These are phyloP conservation scores for Ogataea philodendri DNA, from an alignment of 805 yeast species.

Conservation along the genomic window DNA sequence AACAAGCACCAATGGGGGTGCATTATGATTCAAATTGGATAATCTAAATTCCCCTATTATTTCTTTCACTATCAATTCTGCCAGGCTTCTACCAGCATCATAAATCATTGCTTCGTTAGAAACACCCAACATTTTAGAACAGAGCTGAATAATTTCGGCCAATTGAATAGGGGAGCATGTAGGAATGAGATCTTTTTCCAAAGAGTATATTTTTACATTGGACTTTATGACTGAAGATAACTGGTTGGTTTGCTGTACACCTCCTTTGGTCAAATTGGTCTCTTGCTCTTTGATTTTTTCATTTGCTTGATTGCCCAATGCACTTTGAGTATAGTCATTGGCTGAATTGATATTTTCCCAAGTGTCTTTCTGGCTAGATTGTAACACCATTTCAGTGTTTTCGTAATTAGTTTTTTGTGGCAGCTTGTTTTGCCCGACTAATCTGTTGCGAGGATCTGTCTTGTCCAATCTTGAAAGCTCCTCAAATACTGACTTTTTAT, in stretches of 20 bases:
- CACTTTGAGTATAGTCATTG: too few species aligned
- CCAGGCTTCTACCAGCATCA: constrained; percentile 65
- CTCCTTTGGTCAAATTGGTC: too few species aligned
- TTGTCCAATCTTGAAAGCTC: constrained; percentile 67
- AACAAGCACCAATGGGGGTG: constrained; percentile 72
- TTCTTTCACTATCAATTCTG: constrained; percentile 54
- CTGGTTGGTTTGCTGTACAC: constrained; percentile 19
- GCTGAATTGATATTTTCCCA: constrained; percentile 48
- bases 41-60: constrained; percentile 72
- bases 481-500: constrained; percentile 74
- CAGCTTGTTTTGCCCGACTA: constrained; percentile 72
- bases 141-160: constrained; percentile 65
- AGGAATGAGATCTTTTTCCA: constrained; percentile 41
- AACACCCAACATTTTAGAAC: constrained; percentile 53
- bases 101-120: constrained; percentile 51
- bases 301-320: constrained; percentile 18
- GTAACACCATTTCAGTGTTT: constrained; percentile 72
- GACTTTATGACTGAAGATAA: constrained; percentile 15
- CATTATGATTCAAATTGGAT: constrained; percentile 64
- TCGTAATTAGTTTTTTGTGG: constrained; percentile 52
- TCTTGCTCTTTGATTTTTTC: constrained; percentile 12
- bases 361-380: constrained; percentile 41
- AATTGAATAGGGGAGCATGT: constrained; percentile 77
- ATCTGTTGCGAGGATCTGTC: constrained; percentile 55
- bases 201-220: constrained; percentile 16